Conservation (phyloP, 371 early-diverging fungal species). For the Actinomortierella ambigua region DNA sequence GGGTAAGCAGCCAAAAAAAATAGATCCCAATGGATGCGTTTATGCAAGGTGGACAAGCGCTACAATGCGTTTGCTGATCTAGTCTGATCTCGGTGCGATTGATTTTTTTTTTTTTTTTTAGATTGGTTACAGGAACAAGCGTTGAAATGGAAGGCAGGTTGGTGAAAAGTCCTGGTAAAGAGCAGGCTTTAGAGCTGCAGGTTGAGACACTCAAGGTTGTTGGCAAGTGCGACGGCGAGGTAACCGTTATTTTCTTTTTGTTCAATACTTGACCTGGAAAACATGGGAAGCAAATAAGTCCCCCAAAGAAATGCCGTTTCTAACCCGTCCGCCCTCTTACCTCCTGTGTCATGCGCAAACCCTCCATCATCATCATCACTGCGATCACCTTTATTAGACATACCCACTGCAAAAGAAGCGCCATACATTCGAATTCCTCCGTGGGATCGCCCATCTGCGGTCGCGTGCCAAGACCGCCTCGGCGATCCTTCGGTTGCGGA, state of each 20-base stretch:
- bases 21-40: background rate
- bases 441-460: conserved; percentile 82
- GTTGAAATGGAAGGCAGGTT: conserved; percentile 70
- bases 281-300: conserved; percentile 1
- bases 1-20: conserved; percentile 46
- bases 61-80: too few relatives aligned
- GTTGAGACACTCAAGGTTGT: conserved; percentile 61
- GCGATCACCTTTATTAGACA: conserved; percentile 45
- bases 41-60: too few relatives aligned
- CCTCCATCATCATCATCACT: background rate
- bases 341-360: background rate
- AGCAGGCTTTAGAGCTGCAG: conserved; percentile 78
- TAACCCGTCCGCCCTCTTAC: background rate
- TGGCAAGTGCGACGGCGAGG: conserved; percentile 73
- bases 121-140: conserved; percentile 73
- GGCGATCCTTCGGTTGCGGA: conserved; percentile 75
- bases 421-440: conserved; percentile 79
- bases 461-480: conserved; percentile 77
- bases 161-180: conserved; percentile 70
- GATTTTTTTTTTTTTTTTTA: conserved; percentile 18
- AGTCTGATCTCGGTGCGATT: too few relatives aligned
- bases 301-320: conserved; percentile 6
- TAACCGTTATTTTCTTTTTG: too few relatives aligned
- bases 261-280: background rate
- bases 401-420: conserved; percentile 92